Percentiles rank a stretch among this genome's conserved stretches.
phyloP scores from a whole-genome alignment of 2,329 filamentous ascomycete genomes.

The Monosporascus sp. region DNA sequence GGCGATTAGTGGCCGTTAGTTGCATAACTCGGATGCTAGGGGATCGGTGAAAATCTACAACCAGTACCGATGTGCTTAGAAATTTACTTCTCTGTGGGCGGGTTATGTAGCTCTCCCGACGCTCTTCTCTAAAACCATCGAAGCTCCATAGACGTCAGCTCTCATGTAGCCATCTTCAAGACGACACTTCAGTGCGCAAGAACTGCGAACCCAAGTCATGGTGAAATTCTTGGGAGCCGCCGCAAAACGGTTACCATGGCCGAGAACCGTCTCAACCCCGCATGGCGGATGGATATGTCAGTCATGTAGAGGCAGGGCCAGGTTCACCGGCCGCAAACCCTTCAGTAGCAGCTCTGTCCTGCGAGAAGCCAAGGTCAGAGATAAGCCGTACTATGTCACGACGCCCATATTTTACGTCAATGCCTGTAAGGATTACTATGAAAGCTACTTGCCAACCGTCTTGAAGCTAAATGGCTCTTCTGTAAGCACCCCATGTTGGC shows the following conservation, averaged over 20 bases:
- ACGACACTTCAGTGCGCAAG: background rate
- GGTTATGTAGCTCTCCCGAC: no score
- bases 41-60: no score
- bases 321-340: constrained; percentile 11
- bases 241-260: constrained; percentile 10
- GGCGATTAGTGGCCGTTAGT: background rate
- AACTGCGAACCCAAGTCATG: constrained; percentile 10
- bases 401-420: constrained; percentile 99
- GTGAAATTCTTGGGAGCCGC: constrained; percentile 12
- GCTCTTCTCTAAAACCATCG: no score
- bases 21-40: background rate
- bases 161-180: no score
- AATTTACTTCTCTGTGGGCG: background rate
- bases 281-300: constrained; percentile 21
- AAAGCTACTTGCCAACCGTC: background rate
- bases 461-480: constrained; percentile 12
- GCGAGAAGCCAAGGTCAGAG: constrained; percentile 6
- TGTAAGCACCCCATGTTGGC: constrained; percentile 80
- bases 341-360: constrained; percentile 13
- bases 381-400: constrained; percentile 90
- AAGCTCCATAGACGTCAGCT: no score
- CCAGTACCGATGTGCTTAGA: background rate
- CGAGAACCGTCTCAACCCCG: constrained; percentile 4
- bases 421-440: constrained; percentile 56
- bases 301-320: constrained; percentile 15